Percentiles rank a stretch among this genome's conserved stretches.
Conservation (phyloP, 2,329 filamentous ascomycete species). For the Curvularia sp. region DNA sequence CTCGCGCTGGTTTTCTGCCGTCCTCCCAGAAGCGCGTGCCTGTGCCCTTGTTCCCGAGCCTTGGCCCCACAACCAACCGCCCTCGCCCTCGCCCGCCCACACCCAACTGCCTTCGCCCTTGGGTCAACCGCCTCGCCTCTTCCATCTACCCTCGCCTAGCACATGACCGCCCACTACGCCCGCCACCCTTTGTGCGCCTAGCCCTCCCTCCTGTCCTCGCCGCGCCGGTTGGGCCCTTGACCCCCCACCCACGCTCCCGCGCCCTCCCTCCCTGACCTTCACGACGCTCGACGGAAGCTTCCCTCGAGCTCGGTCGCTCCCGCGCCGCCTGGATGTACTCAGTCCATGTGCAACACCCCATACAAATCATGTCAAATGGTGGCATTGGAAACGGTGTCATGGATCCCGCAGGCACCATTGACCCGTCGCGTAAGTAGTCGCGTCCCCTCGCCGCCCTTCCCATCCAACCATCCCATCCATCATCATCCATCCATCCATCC, state of each 20-base stretch:
- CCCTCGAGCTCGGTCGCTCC: slow-evolving; percentile 42
- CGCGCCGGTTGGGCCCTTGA: slow-evolving; percentile 32
- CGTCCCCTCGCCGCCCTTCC: slow-evolving; percentile 4
- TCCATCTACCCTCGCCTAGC: slow-evolving; percentile 9
- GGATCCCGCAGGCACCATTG: slow-evolving; percentile 52
- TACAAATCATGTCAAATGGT: slow-evolving; percentile 50
- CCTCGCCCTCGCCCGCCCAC: not conserved
- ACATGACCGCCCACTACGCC: slow-evolving; percentile 13
- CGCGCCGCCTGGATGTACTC: slow-evolving; percentile 52
- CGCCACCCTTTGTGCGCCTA: slow-evolving; percentile 24
- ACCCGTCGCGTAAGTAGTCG: slow-evolving; percentile 40
- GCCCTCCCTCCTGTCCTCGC: slow-evolving; percentile 14
- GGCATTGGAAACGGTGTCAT: slow-evolving; percentile 51
- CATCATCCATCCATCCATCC: no score
- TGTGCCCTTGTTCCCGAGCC: slow-evolving; percentile 15
- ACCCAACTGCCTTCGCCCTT: slow-evolving; percentile 12
- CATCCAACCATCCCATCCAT: not conserved
- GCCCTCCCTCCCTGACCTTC: slow-evolving; percentile 20
- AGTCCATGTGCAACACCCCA: slow-evolving; percentile 44
- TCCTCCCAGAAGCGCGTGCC: not conserved
- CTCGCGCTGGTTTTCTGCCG: no score
- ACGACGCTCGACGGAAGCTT: slow-evolving; percentile 28
- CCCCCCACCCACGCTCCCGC: not conserved
- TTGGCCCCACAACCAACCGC: slow-evolving; percentile 11
- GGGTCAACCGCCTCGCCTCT: slow-evolving; percentile 17